These are phyloP conservation scores for Zoysia japonica DNA, from an alignment of 176 grass and related monocot genomes.

Conservation along the genomic window DNA sequence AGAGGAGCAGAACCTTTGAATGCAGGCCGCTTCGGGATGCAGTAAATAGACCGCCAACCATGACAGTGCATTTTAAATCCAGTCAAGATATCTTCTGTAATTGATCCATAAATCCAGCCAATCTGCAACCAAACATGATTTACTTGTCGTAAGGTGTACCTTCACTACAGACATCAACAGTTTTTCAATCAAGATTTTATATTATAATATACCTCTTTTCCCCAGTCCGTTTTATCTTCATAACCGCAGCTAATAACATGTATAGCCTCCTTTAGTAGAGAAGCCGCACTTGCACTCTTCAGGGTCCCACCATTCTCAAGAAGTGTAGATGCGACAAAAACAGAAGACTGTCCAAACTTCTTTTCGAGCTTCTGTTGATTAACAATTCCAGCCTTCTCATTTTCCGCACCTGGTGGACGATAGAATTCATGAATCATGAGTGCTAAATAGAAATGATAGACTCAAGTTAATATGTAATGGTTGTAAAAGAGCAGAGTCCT, in stretches of 20 bases:
- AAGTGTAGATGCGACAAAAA: slow-evolving; percentile 72
- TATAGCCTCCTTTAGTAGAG: slow-evolving; percentile 74
- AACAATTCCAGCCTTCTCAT: slow-evolving; percentile 42
- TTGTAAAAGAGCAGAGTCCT: neutral
- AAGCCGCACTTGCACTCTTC: slow-evolving; percentile 60
- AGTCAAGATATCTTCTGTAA: slow-evolving; percentile 78
- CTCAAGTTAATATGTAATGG: neutral
- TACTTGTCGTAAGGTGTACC: neutral
- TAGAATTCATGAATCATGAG: neutral
- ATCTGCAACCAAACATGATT: slow-evolving; percentile 47
- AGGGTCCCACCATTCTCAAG: slow-evolving; percentile 67
- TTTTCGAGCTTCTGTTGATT: slow-evolving; percentile 70
- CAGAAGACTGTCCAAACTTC: slow-evolving; percentile 79
- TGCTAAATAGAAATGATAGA: slow-evolving; percentile 2
- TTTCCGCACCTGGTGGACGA: slow-evolving; percentile 49
- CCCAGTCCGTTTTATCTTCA: slow-evolving; percentile 78
- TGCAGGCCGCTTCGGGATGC: slow-evolving; percentile 55
- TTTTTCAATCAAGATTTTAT: neutral
- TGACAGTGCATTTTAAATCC: slow-evolving; percentile 84
- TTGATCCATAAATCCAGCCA: slow-evolving; percentile 81
- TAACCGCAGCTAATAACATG: slow-evolving; percentile 77
- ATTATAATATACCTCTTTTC: slow-evolving; percentile 57
- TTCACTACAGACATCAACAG: neutral
- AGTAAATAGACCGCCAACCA: slow-evolving; percentile 85
- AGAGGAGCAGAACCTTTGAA: slow-evolving; percentile 80